Evolutionary conservation across 768 basidiomycete genomes (phyloP).

Genomic region (Cyclocybe aegerita): DNA sequence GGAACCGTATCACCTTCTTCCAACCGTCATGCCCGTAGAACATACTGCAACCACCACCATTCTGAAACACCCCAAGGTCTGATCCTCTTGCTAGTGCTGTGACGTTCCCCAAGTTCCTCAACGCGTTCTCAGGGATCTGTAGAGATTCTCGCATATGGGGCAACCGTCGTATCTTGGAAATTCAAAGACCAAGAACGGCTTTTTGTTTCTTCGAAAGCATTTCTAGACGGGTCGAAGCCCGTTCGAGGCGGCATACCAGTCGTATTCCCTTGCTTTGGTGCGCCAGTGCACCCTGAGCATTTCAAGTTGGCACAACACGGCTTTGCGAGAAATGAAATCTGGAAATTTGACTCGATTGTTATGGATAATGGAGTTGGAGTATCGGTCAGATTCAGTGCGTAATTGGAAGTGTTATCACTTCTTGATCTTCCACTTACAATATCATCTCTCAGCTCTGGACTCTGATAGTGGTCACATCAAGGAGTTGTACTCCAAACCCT

Average conservation of each 20-base stretch:
- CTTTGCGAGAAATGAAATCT: slow-evolving; percentile 77
- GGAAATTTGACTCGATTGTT: slow-evolving; percentile 66
- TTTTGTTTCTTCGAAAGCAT: slow-evolving; percentile 80
- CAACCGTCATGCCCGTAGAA: slow-evolving; percentile 54
- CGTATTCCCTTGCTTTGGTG: slow-evolving; percentile 89
- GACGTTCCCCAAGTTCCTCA: not conserved
- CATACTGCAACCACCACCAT: slow-evolving; percentile 40
- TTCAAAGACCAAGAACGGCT: slow-evolving; percentile 62
- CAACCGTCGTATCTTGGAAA: slow-evolving; percentile 88
- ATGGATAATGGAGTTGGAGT: slow-evolving; percentile 71
- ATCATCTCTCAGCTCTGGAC: not conserved
- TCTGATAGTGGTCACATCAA: slow-evolving; percentile 35
- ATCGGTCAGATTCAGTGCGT: slow-evolving; percentile 76
- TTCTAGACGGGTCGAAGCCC: slow-evolving; percentile 79
- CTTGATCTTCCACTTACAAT: slow-evolving; percentile 44
- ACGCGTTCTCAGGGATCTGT: slow-evolving; percentile 53
- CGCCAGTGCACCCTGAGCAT: slow-evolving; percentile 76
- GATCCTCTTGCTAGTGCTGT: not conserved
- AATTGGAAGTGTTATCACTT: slow-evolving; percentile 34
- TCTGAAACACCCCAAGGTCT: slow-evolving; percentile 66
- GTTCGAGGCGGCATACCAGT: slow-evolving; percentile 56
- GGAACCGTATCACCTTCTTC: no score
- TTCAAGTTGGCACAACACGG: slow-evolving; percentile 80
- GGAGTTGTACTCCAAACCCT: slow-evolving; percentile 59
- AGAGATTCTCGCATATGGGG: slow-evolving; percentile 77